These are phyloP conservation scores for Marchantia polymorpha DNA, from an alignment of 225 moss, liverwort and hornwort species.

Conservation along the genomic window DNA sequence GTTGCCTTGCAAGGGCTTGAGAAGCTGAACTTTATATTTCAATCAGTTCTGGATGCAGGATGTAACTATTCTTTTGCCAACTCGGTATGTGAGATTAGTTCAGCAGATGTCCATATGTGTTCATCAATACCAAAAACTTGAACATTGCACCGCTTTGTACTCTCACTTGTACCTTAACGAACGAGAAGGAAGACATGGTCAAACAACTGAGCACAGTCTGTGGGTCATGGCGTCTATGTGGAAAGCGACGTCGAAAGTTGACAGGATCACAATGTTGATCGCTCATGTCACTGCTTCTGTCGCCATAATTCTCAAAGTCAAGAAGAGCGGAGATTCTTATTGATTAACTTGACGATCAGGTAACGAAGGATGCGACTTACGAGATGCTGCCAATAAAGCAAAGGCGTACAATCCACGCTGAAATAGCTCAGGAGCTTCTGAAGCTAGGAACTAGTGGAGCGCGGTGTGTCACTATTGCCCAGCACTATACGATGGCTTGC, in stretches of 20 bases:
- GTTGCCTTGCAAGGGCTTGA: slow-evolving; percentile 38
- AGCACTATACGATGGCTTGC: slow-evolving; percentile 58
- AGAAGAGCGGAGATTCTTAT: too few species aligned
- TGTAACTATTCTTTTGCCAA: slow-evolving; percentile 43
- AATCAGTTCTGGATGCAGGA: slow-evolving; percentile 18
- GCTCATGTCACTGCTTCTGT: too few species aligned
- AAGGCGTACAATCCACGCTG: slow-evolving; percentile 49
- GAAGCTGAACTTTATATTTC: slow-evolving; percentile 49
- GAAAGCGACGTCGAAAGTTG: too few species aligned
- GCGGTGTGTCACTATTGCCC: slow-evolving; percentile 48
- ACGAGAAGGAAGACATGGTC: too few species aligned
- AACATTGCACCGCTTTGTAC: too few species aligned
- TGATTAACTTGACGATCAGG: slow-evolving; percentile 22
- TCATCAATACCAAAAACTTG: too few species aligned
- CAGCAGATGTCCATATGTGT: too few species aligned
- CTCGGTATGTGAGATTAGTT: slow-evolving; percentile 25
- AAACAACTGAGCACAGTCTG: too few species aligned
- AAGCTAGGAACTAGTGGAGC: slow-evolving; percentile 35
- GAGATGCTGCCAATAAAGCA: slow-evolving; percentile 53
- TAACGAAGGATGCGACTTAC: slow-evolving; percentile 45
- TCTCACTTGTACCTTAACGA: too few species aligned
- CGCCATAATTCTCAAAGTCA: too few species aligned
- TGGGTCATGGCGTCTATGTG: too few species aligned
- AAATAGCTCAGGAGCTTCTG: slow-evolving; percentile 48
- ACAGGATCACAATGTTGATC: too few species aligned